Conservation (phyloP, 495 filamentous ascomycete genomes). For the Chaetomidium leptoderma region DNA sequence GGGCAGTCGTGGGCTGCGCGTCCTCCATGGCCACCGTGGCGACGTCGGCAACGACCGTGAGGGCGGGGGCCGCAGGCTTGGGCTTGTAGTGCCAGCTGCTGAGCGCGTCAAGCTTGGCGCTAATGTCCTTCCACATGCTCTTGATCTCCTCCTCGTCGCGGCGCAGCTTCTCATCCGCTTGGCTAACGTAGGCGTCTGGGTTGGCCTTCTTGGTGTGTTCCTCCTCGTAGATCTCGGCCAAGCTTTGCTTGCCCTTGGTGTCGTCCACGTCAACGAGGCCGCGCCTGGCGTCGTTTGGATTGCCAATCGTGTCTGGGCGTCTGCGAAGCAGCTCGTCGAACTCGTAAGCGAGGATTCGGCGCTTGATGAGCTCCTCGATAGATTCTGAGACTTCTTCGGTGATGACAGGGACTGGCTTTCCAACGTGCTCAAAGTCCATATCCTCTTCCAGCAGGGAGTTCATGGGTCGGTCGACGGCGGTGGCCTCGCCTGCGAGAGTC, state of each 20-base stretch:
- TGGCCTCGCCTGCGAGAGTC: constrained; percentile 85
- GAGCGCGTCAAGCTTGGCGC: constrained; percentile 76
- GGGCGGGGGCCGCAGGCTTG: constrained; percentile 67
- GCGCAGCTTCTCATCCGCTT: constrained; percentile 71
- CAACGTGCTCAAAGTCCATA: constrained; percentile 91
- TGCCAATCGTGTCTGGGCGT: constrained; percentile 64
- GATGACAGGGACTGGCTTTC: constrained; percentile 90
- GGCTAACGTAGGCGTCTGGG: constrained; percentile 72
- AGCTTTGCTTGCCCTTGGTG: constrained; percentile 74
- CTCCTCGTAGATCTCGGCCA: constrained; percentile 92
- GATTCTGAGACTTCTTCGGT: constrained; percentile 89
- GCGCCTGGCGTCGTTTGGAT: constrained; percentile 52
- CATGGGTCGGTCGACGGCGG: constrained; percentile 71
- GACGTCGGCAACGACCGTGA: constrained; percentile 85
- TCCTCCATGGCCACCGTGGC: constrained; percentile 92
- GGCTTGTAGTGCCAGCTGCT: constrained; percentile 96
- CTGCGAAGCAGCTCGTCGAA: constrained; percentile 90
- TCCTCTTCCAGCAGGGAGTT: constrained; percentile 95
- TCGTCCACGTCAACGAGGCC: constrained; percentile 79
- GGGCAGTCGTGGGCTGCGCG: constrained; percentile 75
- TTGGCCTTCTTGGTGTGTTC: constrained; percentile 78
- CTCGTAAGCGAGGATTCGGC: constrained; percentile 81
- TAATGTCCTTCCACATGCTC: constrained; percentile 75
- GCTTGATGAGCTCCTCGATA: constrained; percentile 91
- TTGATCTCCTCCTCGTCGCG: constrained; percentile 84